Evolutionary conservation across 805 yeast species (phyloP), one percentile per base, ranked within the genome.

Genomic region (Saccharomycopsis sp.): DNA sequence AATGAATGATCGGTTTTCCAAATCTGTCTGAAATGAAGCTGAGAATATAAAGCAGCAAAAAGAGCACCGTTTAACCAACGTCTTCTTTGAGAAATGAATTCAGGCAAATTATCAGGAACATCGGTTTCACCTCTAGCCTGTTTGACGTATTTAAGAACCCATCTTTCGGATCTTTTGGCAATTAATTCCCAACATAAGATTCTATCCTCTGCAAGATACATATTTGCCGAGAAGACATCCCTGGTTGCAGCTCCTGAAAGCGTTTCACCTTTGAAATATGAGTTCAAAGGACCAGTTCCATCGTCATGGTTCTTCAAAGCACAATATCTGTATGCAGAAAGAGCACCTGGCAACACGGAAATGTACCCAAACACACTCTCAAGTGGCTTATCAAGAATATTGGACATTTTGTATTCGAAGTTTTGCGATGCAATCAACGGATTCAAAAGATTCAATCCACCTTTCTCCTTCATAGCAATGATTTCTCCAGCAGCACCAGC

Each of bases 401-500:
- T 93, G n/a, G 97, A 91, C 86, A 93, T 89, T 68, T 93, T 93
- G 73, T 93, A 93, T 72, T 93, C 98, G 67, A 93, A 93, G 70
- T 93, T 93, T 70, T 93, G 98, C 0, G 97, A 89, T 0, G 97
- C 97, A 53, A 93, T 97, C 50, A 93, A 75, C 9, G 98, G 98
- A 70, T 93, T 93, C 22, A 89, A 70, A 62, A 94, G 75, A 63
- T 92, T 89, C 23, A 74, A 67, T 81, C 97, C 90, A 29, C 84
- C 87, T 66, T 84, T 87, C 51, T 99, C 99, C 66, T 90, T 91
- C 89, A 93, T 86, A 0, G 98, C 90, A 62, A 87, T 87, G 68
- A 94, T 92, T 71, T 94, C 98, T 62, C 99, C 99, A 14, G 98
- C 97, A 1, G 97, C 99, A 63, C 99, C 99, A 0, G 97, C 99